Evolutionary conservation across 106 monocot species (phyloP).

Genomic region (Platanthera guangdongensis): DNA sequence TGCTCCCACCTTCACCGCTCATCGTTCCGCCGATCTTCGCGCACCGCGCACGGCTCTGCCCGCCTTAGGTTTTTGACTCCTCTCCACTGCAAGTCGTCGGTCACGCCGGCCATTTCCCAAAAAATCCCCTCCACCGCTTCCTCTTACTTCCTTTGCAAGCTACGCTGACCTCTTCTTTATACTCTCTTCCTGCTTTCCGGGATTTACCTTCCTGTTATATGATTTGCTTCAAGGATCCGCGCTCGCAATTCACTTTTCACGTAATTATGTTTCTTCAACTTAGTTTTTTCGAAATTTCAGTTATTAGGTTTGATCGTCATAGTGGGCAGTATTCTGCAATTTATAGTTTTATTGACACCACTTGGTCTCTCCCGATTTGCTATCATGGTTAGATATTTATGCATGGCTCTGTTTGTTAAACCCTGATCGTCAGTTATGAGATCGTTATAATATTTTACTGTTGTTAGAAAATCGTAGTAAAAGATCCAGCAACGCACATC

Average conservation of each 20-base stretch:
- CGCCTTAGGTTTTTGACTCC: too few relatives aligned
- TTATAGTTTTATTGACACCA: neutral
- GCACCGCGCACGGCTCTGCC: too few relatives aligned
- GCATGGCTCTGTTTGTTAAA: neutral
- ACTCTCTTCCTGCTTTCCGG: neutral
- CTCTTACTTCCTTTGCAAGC: too few relatives aligned
- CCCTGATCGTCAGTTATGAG: neutral
- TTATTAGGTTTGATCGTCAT: neutral
- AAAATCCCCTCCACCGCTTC: too few relatives aligned
- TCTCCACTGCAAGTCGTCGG: too few relatives aligned
- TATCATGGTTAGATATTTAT: neutral
- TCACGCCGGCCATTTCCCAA: too few relatives aligned
- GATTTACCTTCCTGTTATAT: neutral
- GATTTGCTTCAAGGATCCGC: neutral
- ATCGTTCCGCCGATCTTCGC: too few relatives aligned
- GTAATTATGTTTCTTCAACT: neutral
- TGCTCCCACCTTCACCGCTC: too few relatives aligned
- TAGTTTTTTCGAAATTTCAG: neutral
- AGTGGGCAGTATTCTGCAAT: neutral
- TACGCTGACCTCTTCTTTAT: neutral
- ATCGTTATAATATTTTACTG: neutral
- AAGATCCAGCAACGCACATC: too few relatives aligned
- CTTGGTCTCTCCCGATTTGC: neutral
- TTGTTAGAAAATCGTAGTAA: too few relatives aligned
- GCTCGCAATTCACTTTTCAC: neutral